Base-by-base conservation (phyloP, 2,329 filamentous ascomycete species). In the Endocalyx cinctus region DNA sequence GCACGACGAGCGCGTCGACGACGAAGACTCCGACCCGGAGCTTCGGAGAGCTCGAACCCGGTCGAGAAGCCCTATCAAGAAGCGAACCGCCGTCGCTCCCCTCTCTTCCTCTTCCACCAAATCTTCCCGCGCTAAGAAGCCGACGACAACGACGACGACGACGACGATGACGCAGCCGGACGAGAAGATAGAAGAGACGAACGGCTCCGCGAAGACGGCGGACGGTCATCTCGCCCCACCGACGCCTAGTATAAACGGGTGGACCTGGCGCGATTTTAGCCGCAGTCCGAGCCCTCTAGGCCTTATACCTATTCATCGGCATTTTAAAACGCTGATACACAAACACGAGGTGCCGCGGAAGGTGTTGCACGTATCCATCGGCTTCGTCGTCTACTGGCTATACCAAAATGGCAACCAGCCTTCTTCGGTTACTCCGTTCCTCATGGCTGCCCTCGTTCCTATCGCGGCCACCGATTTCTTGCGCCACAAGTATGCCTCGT, bases 311-410 rank as follows among this genome's bases (percentile, higher is more conserved):
- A 90, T 98, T 51, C 92, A 98, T 60, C 74, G 86, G 40, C 84
- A 92, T 56, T 98, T 92, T 77, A 78, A 87, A 49, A 84, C 76
- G 17, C 88, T 98, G 55, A 86, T 95, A 43, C 92, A 98, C 72
- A 88, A 87, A 52, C 90, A 98, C 62, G 92, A 98, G 64, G 89
- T 98, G 33, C 92, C 92, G 8, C 83, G 92, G 50, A 98, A 98
- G 62, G 69, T 81, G 25, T 72, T 98, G 23, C 92, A 98, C 59
- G 87, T 97, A 37, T 96, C 89, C 29, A 98, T 98, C 55, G 92
- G 92, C 34, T 97, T 97, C 66, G 72, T 97, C 40, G 87, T 90
- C 14, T 74, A 95, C 28, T 85, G 82, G 67, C 75, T 97, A 23
- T 98, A 97, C 61, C 71, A 78, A 31, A 78, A 74, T 17, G 90